Conservation (phyloP, 768 basidiomycete species). For the Lactarius deliciosus region DNA sequence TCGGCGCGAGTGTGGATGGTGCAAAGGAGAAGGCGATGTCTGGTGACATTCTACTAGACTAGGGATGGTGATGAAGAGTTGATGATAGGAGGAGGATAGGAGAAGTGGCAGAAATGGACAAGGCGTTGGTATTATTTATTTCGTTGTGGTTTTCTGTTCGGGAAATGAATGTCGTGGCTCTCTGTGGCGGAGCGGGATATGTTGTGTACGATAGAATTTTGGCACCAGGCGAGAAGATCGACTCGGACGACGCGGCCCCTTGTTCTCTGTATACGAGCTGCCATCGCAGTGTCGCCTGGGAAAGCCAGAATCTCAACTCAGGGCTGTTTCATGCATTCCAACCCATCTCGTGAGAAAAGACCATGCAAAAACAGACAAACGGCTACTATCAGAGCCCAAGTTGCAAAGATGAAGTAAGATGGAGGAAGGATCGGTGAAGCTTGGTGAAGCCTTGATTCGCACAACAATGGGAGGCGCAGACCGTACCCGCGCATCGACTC, state of each 20-base stretch:
- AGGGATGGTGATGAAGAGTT: background rate
- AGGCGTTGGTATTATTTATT: background rate
- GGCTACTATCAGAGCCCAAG: too few relatives aligned
- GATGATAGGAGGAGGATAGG: background rate
- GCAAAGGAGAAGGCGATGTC: background rate
- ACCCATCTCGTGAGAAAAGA: background rate
- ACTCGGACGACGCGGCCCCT: background rate
- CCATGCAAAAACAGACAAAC: too few relatives aligned
- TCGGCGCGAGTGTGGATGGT: background rate
- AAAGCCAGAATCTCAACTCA: background rate
- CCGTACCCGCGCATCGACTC: too few relatives aligned
- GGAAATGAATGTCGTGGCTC: background rate
- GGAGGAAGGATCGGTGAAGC: too few relatives aligned
- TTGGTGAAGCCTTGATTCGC: too few relatives aligned
- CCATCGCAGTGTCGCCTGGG: background rate
- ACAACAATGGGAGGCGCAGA: too few relatives aligned
- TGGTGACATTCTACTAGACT: background rate
- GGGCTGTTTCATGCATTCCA: background rate
- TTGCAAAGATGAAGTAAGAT: too few relatives aligned
- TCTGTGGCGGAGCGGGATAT: constrained; percentile 1
- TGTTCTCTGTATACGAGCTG: background rate
- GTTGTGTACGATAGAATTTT: background rate
- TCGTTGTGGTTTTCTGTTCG: background rate
- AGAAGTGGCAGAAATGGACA: background rate
- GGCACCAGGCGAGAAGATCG: constrained; percentile 16